Base-by-base conservation (phyloP, 2,329 filamentous ascomycete species). In the Leptographium galeiforme region DNA sequence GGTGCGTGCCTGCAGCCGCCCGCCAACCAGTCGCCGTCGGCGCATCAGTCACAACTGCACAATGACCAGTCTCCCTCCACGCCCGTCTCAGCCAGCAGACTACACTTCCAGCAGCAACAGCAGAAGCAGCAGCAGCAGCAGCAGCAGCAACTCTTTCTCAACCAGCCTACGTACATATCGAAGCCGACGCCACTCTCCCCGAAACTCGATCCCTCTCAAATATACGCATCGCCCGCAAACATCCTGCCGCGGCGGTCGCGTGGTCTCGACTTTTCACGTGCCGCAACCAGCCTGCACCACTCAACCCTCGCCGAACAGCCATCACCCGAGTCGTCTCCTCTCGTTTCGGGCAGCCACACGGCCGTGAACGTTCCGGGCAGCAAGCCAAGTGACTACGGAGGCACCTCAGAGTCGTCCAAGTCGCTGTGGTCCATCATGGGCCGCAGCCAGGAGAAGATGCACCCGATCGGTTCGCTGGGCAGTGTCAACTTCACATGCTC, bases 251-350 rank as follows among this genome's bases (percentile, higher is more conserved):
- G 91, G 58, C 84, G 90, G 57, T 96, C 90, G 34, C 81, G 91
- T 53, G 91, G 91, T 45, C 75, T 96, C 56, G 91, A 97, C 69
- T 97, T 95, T 67, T 91, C 91, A 43, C 80, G 91, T 60, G 90
- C 90, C 12, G 93, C 89, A 57, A 96, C 91, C 12, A 95, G 90
- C 64, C 75, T 98, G 25, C 93, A 97, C 69, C 93, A 97, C 68
- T 96, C 91, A 16, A 97, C 87, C 0, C 78, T 97, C 10, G 90
- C 91, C 53, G 88, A 95, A 61, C 81, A 85, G 65, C 86, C 87
- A 1, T 93, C 87, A 6, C 89, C 90, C 4, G 89, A 95, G 66
- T 93, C 89, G 0, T 96, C 90, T 0, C 93, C 93, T 0, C 90
- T 85, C 13, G 84, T 93, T 53, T 82, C 83, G 8, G 30, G 52